Base-by-base conservation (phyloP, 2,329 filamentous ascomycete species). In the Fusarium sp. region DNA sequence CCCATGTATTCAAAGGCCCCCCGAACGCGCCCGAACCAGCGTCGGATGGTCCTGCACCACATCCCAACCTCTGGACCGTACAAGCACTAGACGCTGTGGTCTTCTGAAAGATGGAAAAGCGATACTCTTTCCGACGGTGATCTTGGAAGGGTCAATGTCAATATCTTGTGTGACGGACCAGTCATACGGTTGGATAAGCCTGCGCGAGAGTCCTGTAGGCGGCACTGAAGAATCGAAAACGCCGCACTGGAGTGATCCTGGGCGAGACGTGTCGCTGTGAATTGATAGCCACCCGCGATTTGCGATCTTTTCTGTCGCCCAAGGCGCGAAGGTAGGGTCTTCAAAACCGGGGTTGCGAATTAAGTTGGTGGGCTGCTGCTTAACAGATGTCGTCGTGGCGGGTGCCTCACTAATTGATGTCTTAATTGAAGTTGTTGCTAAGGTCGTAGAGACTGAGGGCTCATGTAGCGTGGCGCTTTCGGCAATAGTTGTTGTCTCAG, bases 31-130 rank as follows among this genome's bases (percentile, higher is more conserved):
- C 24, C 6, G 32, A 26, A 6, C 32, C n/a, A 2, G 18, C 18
- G 1, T n/a, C 5, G 1, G 4, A 6, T 12, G 6, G 17, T 9
- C 32, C 32, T 3, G 8, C 50, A 7, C 32, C 18, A 8, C 32
- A 54, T 17, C n/a, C 17, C 1, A 54, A 8, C 5, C 24, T 5
- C 20, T 12, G n/a, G 3, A 17, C 2, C 12, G 0, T 8, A 3
- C 32, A 54, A 9, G 18, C 2, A 4, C 2, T 5, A 3, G 50
- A 38, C 20, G 35, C 13, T 12, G 24, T 38, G 13, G 6, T 14
- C 48, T 38, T 38, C 13, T 22, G 18, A 28, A 28, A 54, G 8
- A 54, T 22, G 2, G 50, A 54, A 12, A 54, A 54, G 3, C 35
- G 35, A 22, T 38, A 38, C 13, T 54, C 51, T 17, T 53, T 15